Conservation (phyloP, 2,329 filamentous ascomycete species). For the Penicillium oxalicum region DNA sequence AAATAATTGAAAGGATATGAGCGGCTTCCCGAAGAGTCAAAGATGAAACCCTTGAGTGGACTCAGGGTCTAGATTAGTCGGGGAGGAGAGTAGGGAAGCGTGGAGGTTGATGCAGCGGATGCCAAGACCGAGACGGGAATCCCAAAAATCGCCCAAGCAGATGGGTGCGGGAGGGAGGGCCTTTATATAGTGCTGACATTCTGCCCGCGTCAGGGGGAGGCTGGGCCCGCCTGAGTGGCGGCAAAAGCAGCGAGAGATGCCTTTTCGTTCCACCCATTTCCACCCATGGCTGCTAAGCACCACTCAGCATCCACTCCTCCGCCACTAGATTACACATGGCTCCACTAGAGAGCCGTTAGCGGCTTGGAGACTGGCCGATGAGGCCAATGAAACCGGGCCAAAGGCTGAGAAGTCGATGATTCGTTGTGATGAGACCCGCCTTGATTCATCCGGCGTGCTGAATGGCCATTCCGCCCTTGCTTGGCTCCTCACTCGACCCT, state of each 20-base stretch:
- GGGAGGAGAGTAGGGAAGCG: conserved; percentile 27
- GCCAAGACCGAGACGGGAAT: conserved; percentile 38
- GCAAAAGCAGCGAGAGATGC: conserved; percentile 31
- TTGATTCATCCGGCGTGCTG: conserved; percentile 3
- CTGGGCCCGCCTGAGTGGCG: conserved; percentile 31
- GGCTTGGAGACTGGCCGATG: conserved; percentile 16
- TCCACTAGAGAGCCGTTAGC: conserved; percentile 10
- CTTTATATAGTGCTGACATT: conserved; percentile 40
- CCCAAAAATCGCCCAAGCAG: conserved; percentile 14
- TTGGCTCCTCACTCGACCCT: conserved; percentile 7
- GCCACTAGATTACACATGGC: neutral
- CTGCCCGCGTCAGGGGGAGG: conserved; percentile 30
- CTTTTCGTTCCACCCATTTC: conserved; percentile 10
- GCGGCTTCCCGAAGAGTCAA: conserved; percentile 5
- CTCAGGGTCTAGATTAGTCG: conserved; percentile 1
- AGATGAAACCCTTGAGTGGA: conserved; percentile 6
- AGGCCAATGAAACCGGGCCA: conserved; percentile 4
- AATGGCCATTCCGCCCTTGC: conserved; percentile 22
- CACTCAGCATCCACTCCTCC: neutral
- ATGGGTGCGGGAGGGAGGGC: conserved; percentile 33
- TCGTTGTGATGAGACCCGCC: conserved; percentile 2
- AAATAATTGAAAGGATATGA: conserved; percentile 9
- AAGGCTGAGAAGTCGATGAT: neutral
- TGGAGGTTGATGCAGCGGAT: conserved; percentile 25
- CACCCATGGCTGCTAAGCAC: conserved; percentile 23